Percentiles rank a stretch among this genome's conserved stretches.
Evolutionary conservation across 148 eudicot genomes (phyloP).

Genomic region (Vaccinium corymbosum): DNA sequence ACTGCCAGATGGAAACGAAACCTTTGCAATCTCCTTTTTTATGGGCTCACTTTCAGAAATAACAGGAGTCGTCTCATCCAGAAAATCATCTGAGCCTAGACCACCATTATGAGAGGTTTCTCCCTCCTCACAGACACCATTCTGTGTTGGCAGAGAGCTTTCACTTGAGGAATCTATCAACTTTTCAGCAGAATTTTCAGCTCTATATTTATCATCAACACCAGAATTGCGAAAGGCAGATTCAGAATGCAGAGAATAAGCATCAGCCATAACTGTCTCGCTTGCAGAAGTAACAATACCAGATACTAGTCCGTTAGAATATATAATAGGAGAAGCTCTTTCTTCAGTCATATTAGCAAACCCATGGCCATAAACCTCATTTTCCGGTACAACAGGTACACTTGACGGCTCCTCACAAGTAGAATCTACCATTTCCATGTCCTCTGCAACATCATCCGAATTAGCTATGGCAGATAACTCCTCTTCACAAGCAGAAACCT

Average conservation of each 20-base stretch:
- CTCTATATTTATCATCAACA: background rate
- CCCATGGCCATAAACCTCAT: conserved; percentile 11
- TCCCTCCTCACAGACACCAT: conserved; percentile 8
- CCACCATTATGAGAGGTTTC: background rate
- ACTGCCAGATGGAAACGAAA: background rate
- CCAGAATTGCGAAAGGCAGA: background rate
- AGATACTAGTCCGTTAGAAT: background rate
- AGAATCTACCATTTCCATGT: conserved; percentile 15
- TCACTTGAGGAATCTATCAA: background rate
- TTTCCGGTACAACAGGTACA: background rate
- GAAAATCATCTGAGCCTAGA: conserved; percentile 12
- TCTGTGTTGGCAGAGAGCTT: conserved; percentile 7
- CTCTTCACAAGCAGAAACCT: conserved; percentile 13
- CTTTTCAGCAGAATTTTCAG: background rate
- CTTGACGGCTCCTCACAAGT: conserved; percentile 6
- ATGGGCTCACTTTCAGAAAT: conserved; percentile 4
- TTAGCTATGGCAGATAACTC: conserved; percentile 13
- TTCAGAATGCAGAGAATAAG: background rate
- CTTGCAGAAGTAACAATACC: conserved; percentile 8
- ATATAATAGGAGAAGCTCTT: conserved; percentile 15
- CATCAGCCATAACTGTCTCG: conserved; percentile 3
- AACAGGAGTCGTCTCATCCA: conserved; percentile 3
- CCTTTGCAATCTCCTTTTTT: background rate
- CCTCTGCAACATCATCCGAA: conserved; percentile 11
- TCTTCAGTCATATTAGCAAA: conserved; percentile 11